A percentile compares a stretch with the other conserved stretches of the same genome.
phyloP scores from a whole-genome alignment of 129 eudicot species.

The Flaveria robusta region DNA sequence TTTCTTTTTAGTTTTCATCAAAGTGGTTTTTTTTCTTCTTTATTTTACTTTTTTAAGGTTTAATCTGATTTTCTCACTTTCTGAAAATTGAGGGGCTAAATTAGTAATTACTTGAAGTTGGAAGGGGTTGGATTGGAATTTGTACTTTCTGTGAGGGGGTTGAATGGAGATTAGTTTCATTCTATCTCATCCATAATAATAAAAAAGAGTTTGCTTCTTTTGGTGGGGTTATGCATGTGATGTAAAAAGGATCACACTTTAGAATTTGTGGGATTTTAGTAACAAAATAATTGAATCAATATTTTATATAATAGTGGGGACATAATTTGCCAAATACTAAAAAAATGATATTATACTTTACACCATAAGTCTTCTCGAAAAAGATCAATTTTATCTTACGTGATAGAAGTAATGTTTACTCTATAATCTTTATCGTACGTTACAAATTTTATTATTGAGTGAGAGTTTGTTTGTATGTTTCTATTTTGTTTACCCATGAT shows the following conservation, averaged over 20 bases:
- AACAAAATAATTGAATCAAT: not conserved
- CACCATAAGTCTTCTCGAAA: too few species aligned
- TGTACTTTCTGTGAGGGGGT: constrained; percentile 30
- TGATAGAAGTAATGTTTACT: too few species aligned
- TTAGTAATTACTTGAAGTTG: constrained; percentile 24
- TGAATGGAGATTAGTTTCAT: constrained; percentile 24
- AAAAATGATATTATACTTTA: too few species aligned
- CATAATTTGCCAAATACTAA: too few species aligned
- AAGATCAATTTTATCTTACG: too few species aligned
- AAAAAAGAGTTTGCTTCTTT: constrained; percentile 26
- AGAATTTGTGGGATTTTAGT: constrained; percentile 29
- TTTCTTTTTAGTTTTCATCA: constrained; percentile 26
- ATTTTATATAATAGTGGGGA: too few species aligned
- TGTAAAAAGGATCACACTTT: constrained; percentile 34
- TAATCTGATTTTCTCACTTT: constrained; percentile 8
- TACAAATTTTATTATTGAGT: too few species aligned
- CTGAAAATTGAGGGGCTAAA: constrained; percentile 30
- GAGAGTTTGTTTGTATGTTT: too few species aligned
- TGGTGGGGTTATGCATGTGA: constrained; percentile 34
- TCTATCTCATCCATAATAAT: constrained; percentile 35
- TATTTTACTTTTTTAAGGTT: constrained; percentile 12
- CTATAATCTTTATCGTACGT: too few species aligned
- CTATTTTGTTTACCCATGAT: too few species aligned
- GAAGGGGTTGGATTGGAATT: constrained; percentile 34
- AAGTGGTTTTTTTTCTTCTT: constrained; percentile 29